These are phyloP conservation scores for Stemphylium lycopersici DNA, from an alignment of 2,329 filamentous ascomycete species.

Conservation along the genomic window DNA sequence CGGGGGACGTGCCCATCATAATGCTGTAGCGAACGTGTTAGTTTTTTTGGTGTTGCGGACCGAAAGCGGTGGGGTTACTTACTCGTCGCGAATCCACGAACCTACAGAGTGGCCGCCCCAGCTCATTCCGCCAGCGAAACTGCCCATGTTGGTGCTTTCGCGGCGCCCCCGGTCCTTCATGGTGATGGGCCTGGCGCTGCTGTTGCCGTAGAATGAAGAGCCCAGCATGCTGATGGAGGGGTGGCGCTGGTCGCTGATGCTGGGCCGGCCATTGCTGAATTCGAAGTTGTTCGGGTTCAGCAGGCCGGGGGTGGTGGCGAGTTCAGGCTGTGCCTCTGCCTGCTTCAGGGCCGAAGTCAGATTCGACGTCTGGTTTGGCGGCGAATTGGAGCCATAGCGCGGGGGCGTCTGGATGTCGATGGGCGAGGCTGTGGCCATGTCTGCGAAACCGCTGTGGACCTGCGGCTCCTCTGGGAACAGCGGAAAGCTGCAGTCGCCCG, in stretches of 20 bases:
- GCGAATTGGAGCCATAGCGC: conserved; percentile 63
- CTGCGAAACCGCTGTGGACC: conserved; percentile 32
- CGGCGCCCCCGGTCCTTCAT: conserved; percentile 62
- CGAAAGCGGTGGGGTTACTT: conserved; percentile 56
- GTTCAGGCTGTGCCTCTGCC: conserved; percentile 46
- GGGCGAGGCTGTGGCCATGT: conserved; percentile 62
- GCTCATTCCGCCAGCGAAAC: conserved; percentile 80
- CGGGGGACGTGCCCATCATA: conserved; percentile 97
- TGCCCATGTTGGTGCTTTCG: conserved; percentile 66
- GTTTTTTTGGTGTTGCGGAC: conserved; percentile 18
- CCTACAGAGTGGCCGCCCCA: conserved; percentile 97
- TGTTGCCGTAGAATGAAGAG: conserved; percentile 59
- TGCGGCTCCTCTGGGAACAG: conserved; percentile 46
- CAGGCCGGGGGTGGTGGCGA: conserved; percentile 50
- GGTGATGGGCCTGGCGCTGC: conserved; percentile 66
- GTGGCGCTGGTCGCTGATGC: conserved; percentile 53
- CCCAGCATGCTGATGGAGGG: conserved; percentile 59
- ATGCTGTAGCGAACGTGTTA: conserved; percentile 65
- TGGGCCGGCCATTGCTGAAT: conserved; percentile 38
- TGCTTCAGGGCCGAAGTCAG: conserved; percentile 66
- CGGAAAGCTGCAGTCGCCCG: conserved; percentile 50
- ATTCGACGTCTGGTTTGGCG: conserved; percentile 67
- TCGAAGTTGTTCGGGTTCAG: conserved; percentile 45
- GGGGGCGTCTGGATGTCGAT: conserved; percentile 64
- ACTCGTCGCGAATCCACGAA: conserved; percentile 98